phyloP scores from a whole-genome alignment of 371 early-diverging fungal genomes.

The Mucor mucedo region DNA sequence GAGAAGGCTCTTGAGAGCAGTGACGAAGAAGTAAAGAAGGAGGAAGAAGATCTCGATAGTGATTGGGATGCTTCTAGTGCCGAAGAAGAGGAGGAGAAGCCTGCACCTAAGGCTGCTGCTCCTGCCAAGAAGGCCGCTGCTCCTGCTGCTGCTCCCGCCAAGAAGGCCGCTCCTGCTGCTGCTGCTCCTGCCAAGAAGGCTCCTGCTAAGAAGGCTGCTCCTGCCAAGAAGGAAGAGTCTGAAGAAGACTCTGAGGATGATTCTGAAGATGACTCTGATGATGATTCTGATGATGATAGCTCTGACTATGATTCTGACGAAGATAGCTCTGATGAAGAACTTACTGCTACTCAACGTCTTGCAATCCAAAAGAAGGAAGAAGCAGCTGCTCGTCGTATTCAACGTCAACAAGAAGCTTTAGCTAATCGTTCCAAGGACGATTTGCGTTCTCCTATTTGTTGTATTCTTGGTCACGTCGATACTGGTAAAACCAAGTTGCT shows the following conservation, averaged over 20 bases:
- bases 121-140: constrained; percentile 32
- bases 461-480: constrained; percentile 99
- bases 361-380: constrained; percentile 79
- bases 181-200: constrained; percentile 39
- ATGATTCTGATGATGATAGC: constrained; percentile 49
- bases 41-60: constrained; percentile 51
- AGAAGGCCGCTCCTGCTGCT: constrained; percentile 33
- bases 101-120: constrained; percentile 28
- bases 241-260: constrained; percentile 24
- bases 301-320: constrained; percentile 52
- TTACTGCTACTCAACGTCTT: constrained; percentile 61
- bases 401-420: constrained; percentile 79
- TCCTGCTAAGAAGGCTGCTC: constrained; percentile 33
- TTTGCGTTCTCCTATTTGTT: constrained; percentile 98
- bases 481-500: constrained; percentile 99
- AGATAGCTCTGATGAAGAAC: constrained; percentile 67
- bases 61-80: constrained; percentile 70
- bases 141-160: constrained; percentile 39
- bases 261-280: constrained; percentile 22
- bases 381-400: constrained; percentile 77
- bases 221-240: constrained; percentile 44
- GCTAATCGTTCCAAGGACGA: constrained; percentile 87
- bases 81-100: constrained; percentile 52
- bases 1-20: constrained; percentile 56
- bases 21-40: constrained; percentile 41